Evolutionary conservation across 2,329 filamentous ascomycete species (phyloP), one percentile per base, ranked within the genome.

Genomic region (Exutisphaerella laricina): DNA sequence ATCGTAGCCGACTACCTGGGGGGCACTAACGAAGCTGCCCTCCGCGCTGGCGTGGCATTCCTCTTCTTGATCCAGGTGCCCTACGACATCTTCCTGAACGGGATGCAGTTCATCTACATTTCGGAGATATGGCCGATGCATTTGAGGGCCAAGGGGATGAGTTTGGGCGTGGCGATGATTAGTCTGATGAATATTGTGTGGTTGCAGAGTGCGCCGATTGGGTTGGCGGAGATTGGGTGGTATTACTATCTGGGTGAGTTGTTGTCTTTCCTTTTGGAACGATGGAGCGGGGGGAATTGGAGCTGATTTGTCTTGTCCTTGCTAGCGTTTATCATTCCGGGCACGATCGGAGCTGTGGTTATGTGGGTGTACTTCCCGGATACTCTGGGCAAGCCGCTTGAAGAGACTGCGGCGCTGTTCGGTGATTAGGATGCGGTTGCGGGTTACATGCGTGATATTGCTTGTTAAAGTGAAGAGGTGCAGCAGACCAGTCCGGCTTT

Each of bases 131-230:
- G 45, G 39, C 47, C 48, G 1, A 44, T 43, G 23, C 41, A 55
- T 51, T 51, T 46, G 36, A 50, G 18, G 37, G 58, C 38, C 45
- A 60, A 50, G 18, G 51, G 50, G 7, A 56, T 56, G 45, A 46
- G 39, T 1, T 25, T 49, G 3, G 53, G 53, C 9, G 49, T 56
- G 13, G 48, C 53, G 5, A 52, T 49, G 45, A 54, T 54, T 14
- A 47, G 40, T 4, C 35, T 56, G 22, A 54, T 56, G 53, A 56
- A 54, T 16, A 56, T 56, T 29, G 43, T 56, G 29, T 54, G 50
- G 50, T 41, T 56, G 7, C 51, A 54, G 30, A 38, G 41, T 22
- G 53, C 53, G 5, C 50, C 50, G 0, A 48, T 42, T 12, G 47
- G 44, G 6, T 37, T 45, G 9, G 46, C 39, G 22, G 45, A 37